A percentile compares a stretch with the other conserved stretches of the same genome.
These are phyloP conservation scores for Daldinia sp. DNA, from an alignment of 2,329 filamentous ascomycete species.

Conservation along the genomic window DNA sequence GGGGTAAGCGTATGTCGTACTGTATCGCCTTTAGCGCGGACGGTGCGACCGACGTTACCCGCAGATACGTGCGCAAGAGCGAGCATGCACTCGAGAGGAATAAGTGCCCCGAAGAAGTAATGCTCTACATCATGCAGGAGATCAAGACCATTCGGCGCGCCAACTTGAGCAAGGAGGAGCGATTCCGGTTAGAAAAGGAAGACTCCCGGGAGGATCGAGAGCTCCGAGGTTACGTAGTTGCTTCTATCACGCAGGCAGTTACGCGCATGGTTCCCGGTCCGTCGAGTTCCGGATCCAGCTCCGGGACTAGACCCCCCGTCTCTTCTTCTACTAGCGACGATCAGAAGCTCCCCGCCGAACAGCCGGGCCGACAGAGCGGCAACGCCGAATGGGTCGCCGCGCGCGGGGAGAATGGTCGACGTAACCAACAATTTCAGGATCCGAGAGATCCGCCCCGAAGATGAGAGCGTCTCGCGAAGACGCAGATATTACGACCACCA, in stretches of 20 bases:
- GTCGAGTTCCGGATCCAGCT: constrained; percentile 40
- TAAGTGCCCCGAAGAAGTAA: constrained; percentile 85
- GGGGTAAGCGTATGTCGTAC: constrained; percentile 96
- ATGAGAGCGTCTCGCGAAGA: constrained; percentile 11
- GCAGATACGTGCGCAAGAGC: constrained; percentile 74
- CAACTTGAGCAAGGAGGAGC: constrained; percentile 86
- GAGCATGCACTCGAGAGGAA: constrained; percentile 78
- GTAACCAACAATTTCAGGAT: constrained; percentile 52
- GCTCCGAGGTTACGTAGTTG: constrained; percentile 76
- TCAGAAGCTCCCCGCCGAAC: constrained; percentile 68
- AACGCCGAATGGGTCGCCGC: constrained; percentile 61
- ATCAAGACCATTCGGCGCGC: constrained; percentile 84
- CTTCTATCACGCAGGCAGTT: constrained; percentile 76
- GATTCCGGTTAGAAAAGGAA: constrained; percentile 82
- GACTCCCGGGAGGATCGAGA: constrained; percentile 79
- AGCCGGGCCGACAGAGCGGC: constrained; percentile 61
- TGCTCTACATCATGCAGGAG: constrained; percentile 91
- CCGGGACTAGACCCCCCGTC: constrained; percentile 22
- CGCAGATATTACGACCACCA: not conserved
- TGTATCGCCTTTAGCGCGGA: constrained; percentile 97
- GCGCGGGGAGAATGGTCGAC: constrained; percentile 54
- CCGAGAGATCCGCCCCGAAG: constrained; percentile 52
- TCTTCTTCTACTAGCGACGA: constrained; percentile 56
- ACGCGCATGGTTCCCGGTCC: constrained; percentile 69
- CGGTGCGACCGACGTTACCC: constrained; percentile 72